Conservation (phyloP, 2,329 filamentous ascomycete genomes). For the Aschersonia sp. region DNA sequence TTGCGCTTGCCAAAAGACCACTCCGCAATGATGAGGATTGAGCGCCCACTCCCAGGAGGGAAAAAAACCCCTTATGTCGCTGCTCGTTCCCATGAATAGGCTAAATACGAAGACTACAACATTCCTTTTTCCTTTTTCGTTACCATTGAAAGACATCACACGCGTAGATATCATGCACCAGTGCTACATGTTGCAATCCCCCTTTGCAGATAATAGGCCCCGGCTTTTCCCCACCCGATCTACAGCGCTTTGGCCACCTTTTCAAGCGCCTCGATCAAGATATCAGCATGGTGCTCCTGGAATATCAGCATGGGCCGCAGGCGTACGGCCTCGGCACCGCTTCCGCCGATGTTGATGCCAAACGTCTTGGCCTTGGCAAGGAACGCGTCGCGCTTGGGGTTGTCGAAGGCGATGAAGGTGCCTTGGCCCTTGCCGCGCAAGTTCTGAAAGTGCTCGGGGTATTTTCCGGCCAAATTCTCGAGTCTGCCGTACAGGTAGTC, state of each 20-base stretch:
- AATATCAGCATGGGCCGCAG: slow-evolving; percentile 85
- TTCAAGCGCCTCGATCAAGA: slow-evolving; percentile 65
- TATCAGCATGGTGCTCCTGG: slow-evolving; percentile 80
- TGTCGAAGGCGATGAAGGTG: slow-evolving; percentile 89
- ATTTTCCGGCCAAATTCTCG: slow-evolving; percentile 50
- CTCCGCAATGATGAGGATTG: too few species aligned
- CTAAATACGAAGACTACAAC: too few species aligned
- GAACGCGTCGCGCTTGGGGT: slow-evolving; percentile 64
- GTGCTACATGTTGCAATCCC: neutral
- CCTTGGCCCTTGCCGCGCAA: slow-evolving; percentile 77
- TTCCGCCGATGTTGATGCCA: slow-evolving; percentile 79
- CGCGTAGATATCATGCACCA: neutral
- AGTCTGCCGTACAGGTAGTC: slow-evolving; percentile 64
- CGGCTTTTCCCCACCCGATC: neutral
- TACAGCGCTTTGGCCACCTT: slow-evolving; percentile 44
- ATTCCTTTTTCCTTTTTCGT: too few species aligned
- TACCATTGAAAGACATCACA: too few species aligned
- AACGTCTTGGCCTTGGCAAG: slow-evolving; percentile 62
- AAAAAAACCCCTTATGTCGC: too few species aligned
- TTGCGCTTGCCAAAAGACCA: too few species aligned
- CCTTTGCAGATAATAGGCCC: neutral
- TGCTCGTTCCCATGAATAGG: too few species aligned
- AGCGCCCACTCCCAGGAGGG: too few species aligned
- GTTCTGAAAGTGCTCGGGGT: slow-evolving; percentile 67
- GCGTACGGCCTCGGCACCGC: slow-evolving; percentile 59